These are phyloP conservation scores for Trichoderma endophyticum DNA, from an alignment of 2,329 filamentous ascomycete species.

Conservation along the genomic window DNA sequence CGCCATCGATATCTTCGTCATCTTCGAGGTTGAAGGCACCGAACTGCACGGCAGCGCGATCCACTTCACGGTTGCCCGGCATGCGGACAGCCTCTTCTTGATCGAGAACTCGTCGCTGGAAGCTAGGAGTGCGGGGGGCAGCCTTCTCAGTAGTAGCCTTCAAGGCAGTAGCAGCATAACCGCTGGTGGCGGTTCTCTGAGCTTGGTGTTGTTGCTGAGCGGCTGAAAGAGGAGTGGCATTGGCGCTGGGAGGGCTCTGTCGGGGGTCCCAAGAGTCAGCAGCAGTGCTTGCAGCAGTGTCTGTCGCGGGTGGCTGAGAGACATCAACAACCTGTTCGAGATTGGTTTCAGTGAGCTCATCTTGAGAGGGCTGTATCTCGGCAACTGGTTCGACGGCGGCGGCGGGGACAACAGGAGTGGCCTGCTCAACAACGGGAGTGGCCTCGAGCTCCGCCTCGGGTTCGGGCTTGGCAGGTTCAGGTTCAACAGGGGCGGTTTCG, in stretches of 20 bases:
- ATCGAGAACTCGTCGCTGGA: slow-evolving; percentile 82
- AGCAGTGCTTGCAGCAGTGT: slow-evolving; percentile 83
- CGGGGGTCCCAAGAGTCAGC: slow-evolving; percentile 80
- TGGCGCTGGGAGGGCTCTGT: slow-evolving; percentile 55
- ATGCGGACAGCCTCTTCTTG: slow-evolving; percentile 98
- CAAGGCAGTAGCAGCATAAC: slow-evolving; percentile 75
- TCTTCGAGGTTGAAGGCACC: slow-evolving; percentile 90
- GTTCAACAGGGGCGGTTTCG: slow-evolving; percentile 35
- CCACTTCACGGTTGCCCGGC: slow-evolving; percentile 93
- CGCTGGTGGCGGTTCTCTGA: slow-evolving; percentile 55
- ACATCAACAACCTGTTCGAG: slow-evolving; percentile 85
- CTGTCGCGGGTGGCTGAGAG: slow-evolving; percentile 72
- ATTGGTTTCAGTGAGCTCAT: slow-evolving; percentile 86
- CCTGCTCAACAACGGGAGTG: slow-evolving; percentile 35
- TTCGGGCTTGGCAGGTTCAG: slow-evolving; percentile 36
- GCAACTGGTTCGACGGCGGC: slow-evolving; percentile 47
- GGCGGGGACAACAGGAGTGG: slow-evolving; percentile 24
- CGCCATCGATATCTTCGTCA: slow-evolving; percentile 87
- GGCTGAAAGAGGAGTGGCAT: slow-evolving; percentile 63
- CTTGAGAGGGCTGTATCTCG: slow-evolving; percentile 66
- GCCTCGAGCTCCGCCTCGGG: slow-evolving; percentile 34
- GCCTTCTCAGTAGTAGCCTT: slow-evolving; percentile 65
- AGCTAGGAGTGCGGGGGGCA: slow-evolving; percentile 68
- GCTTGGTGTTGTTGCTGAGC: slow-evolving; percentile 60
- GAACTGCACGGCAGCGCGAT: slow-evolving; percentile 91